Conservation (phyloP, 2,329 filamentous ascomycete species). For the Alternaria sp. region DNA sequence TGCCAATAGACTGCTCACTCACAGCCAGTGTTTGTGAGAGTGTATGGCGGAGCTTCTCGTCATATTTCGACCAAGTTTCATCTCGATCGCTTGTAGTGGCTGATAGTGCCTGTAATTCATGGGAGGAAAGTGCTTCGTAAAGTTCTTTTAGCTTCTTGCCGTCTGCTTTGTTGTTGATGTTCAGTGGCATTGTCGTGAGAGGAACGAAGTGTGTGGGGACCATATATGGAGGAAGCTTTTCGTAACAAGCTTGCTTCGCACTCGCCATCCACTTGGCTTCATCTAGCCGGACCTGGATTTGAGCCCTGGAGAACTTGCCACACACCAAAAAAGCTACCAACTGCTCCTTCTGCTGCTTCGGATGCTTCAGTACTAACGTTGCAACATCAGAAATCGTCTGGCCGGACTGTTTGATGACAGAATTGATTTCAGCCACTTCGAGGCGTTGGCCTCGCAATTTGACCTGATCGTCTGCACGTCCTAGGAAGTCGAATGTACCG, state of each 20-base stretch:
- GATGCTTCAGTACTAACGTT: constrained; percentile 78
- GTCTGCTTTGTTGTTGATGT: constrained; percentile 90
- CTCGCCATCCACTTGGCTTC: constrained; percentile 26
- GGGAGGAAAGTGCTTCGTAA: constrained; percentile 68
- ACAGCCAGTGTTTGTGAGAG: constrained; percentile 64
- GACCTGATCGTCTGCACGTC: constrained; percentile 88
- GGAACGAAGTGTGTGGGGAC: constrained; percentile 83
- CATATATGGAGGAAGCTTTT: constrained; percentile 83
- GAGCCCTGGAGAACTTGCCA: constrained; percentile 19
- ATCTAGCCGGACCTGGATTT: constrained; percentile 31
- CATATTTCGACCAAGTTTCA: constrained; percentile 45
- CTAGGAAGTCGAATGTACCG: constrained; percentile 84
- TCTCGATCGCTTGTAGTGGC: constrained; percentile 16
- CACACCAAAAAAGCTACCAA: constrained; percentile 75
- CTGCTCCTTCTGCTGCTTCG: constrained; percentile 78
- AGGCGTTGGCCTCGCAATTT: constrained; percentile 89
- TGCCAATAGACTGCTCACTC: constrained; percentile 55
- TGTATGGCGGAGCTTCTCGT: constrained; percentile 61
- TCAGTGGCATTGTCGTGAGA: constrained; percentile 77
- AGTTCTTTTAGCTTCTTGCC: constrained; percentile 71
- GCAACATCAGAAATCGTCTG: constrained; percentile 71
- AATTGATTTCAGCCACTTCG: constrained; percentile 91
- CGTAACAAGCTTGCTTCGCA: constrained; percentile 66
- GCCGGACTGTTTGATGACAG: constrained; percentile 73
- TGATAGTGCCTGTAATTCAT: constrained; percentile 67